Conservation (phyloP, 371 early-diverging fungal genomes). For the Funneliformis caledonium region DNA sequence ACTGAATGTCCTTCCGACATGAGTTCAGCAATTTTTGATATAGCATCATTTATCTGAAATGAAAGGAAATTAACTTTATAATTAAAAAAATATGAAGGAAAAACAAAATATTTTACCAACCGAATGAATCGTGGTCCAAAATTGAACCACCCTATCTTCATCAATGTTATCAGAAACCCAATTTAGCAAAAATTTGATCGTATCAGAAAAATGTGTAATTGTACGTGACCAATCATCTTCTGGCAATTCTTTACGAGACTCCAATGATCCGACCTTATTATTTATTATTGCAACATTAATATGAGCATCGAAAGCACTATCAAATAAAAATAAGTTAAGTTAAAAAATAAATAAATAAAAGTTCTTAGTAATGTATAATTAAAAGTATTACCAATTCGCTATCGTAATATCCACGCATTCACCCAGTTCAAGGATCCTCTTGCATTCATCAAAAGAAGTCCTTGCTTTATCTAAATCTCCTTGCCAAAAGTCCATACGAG, state of each 20-base stretch:
- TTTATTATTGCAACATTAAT: conserved; percentile 19
- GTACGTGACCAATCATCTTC: conserved; percentile 33
- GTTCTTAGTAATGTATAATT: neutral
- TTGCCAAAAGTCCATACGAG: conserved; percentile 19
- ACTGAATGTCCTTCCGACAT: neutral
- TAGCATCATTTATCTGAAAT: neutral
- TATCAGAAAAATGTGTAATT: conserved; percentile 9
- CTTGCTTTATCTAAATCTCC: conserved; percentile 10
- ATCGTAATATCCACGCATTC: neutral
- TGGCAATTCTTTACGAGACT: conserved; percentile 10
- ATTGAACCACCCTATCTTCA: conserved; percentile 24
- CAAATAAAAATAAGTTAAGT: neutral
- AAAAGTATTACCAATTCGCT: neutral
- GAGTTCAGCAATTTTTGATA: neutral
- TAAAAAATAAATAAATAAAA: neutral
- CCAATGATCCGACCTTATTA: conserved; percentile 5
- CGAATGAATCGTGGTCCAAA: conserved; percentile 34
- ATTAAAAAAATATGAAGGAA: neutral
- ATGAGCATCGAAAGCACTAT: conserved; percentile 9
- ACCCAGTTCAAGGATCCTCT: neutral
- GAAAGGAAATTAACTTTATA: neutral
- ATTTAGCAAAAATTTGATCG: conserved; percentile 23
- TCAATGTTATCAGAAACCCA: conserved; percentile 11
- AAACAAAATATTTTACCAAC: neutral
- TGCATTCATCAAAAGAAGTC: neutral